These are phyloP conservation scores for Fragilaria crotonensis DNA, from an alignment of 108 stramenopile genomes.

Conservation along the genomic window DNA sequence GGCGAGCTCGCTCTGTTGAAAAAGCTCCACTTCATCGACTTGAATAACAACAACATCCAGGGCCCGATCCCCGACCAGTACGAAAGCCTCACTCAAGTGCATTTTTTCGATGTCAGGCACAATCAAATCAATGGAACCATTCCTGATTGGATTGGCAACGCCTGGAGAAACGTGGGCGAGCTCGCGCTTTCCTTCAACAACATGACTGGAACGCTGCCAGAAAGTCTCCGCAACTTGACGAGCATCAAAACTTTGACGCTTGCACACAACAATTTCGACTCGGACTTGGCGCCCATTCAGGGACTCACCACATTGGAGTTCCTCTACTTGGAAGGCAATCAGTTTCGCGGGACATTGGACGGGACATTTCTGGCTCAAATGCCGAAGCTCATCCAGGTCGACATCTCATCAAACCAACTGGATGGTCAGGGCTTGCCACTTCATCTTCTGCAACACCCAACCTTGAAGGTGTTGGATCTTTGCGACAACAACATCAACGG, in stretches of 20 bases:
- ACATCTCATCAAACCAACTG: not conserved
- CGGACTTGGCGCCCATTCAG: not conserved
- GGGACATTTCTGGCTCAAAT: not conserved
- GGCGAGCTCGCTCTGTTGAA: not conserved
- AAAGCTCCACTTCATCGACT: not conserved
- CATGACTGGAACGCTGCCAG: not conserved
- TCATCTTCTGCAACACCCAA: not conserved
- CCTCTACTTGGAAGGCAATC: slow-evolving; percentile 31
- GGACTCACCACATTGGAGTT: slow-evolving; percentile 21
- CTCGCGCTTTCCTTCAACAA: not conserved
- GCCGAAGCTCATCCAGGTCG: not conserved
- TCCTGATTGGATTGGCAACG: slow-evolving; percentile 1
- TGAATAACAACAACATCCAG: not conserved
- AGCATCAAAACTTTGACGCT: not conserved
- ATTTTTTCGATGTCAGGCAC: not conserved
- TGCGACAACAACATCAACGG: not conserved
- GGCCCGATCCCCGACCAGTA: not conserved
- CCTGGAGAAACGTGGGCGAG: not conserved
- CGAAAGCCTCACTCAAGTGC: not conserved
- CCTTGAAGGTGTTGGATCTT: slow-evolving; percentile 5
- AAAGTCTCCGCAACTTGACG: not conserved
- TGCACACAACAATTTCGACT: not conserved
- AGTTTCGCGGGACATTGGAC: slow-evolving; percentile 17
- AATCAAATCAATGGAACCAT: slow-evolving; percentile 10
- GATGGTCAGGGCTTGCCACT: not conserved